phyloP scores from a whole-genome alignment of 2,329 filamentous ascomycete genomes.

The Bimuria novae-zelandiae region DNA sequence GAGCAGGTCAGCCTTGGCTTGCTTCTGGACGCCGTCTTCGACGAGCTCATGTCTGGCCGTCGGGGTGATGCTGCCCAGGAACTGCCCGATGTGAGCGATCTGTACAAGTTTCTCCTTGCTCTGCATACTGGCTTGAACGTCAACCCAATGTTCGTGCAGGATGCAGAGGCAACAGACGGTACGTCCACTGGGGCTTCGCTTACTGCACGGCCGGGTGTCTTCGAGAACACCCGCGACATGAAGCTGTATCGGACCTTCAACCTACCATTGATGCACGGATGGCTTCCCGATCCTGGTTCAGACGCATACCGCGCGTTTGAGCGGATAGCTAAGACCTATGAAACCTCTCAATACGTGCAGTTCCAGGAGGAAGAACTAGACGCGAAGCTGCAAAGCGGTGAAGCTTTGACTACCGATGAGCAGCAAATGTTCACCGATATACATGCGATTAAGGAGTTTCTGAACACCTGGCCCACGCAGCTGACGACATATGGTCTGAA shows the following conservation, averaged over 20 bases:
- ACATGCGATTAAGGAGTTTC: slow-evolving; percentile 78
- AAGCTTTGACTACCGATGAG: slow-evolving; percentile 71
- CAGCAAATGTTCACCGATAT: slow-evolving; percentile 84
- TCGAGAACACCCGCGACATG: slow-evolving; percentile 88
- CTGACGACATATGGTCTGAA: slow-evolving; percentile 81
- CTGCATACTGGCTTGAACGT: slow-evolving; percentile 98
- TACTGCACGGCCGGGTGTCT: slow-evolving; percentile 66
- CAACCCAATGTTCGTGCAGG: slow-evolving; percentile 82
- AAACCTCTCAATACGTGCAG: slow-evolving; percentile 87
- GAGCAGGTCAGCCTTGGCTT: slow-evolving; percentile 88
- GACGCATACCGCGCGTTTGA: slow-evolving; percentile 71
- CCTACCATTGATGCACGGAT: slow-evolving; percentile 89
- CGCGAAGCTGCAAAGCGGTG: slow-evolving; percentile 66
- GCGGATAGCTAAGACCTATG: slow-evolving; percentile 80
- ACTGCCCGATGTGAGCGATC: slow-evolving; percentile 83
- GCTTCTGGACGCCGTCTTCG: slow-evolving; percentile 86
- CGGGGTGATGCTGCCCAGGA: slow-evolving; percentile 66
- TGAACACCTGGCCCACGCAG: slow-evolving; percentile 82
- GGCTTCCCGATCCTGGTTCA: slow-evolving; percentile 74
- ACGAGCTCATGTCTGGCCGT: slow-evolving; percentile 83
- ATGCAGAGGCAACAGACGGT: slow-evolving; percentile 42
- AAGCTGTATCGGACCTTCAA: slow-evolving; percentile 87
- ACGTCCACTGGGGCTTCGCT: slow-evolving; percentile 46
- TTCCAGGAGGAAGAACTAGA: slow-evolving; percentile 90
- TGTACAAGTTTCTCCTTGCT: slow-evolving; percentile 85